Percentiles rank a stretch among this genome's conserved stretches.
Evolutionary conservation across 176 grass and related monocot genomes (phyloP).

Genomic region (Poa pratensis): DNA sequence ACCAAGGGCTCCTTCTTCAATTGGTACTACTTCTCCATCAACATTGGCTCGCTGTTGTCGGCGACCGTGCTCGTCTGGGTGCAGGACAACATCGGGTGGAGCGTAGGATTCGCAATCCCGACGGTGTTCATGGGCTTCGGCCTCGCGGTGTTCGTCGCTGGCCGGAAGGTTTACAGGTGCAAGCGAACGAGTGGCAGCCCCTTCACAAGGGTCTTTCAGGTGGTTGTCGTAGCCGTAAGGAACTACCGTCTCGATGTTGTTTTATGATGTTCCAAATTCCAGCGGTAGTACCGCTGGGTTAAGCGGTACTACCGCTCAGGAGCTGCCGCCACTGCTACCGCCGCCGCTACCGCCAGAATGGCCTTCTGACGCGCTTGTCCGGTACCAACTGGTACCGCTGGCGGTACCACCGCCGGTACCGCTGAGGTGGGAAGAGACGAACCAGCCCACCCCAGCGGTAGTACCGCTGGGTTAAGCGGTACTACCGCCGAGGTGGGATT

Average conservation of each 20-base stretch:
- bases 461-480: too few species aligned
- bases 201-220: not conserved
- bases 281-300: too few species aligned
- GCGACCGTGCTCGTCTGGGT: not conserved
- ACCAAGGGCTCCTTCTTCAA: slow-evolving; percentile 30
- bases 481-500: too few species aligned
- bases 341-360: too few species aligned
- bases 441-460: too few species aligned
- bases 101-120: not conserved
- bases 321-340: too few species aligned
- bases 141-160: not conserved
- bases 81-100: slow-evolving; percentile 23
- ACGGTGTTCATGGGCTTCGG: not conserved
- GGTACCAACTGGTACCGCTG: too few species aligned
- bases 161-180: slow-evolving; percentile 7
- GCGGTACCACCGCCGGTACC: too few species aligned
- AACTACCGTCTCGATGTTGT: slow-evolving; percentile 5
- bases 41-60: not conserved
- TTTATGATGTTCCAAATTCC: too few species aligned
- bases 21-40: slow-evolving; percentile 20
- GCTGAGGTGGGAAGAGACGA: too few species aligned
- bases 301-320: too few species aligned
- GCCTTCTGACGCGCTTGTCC: too few species aligned
- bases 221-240: not conserved
- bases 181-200: not conserved